Base-by-base conservation (phyloP, 2,329 filamentous ascomycete genomes). In the Pleoardoris graminearum region DNA sequence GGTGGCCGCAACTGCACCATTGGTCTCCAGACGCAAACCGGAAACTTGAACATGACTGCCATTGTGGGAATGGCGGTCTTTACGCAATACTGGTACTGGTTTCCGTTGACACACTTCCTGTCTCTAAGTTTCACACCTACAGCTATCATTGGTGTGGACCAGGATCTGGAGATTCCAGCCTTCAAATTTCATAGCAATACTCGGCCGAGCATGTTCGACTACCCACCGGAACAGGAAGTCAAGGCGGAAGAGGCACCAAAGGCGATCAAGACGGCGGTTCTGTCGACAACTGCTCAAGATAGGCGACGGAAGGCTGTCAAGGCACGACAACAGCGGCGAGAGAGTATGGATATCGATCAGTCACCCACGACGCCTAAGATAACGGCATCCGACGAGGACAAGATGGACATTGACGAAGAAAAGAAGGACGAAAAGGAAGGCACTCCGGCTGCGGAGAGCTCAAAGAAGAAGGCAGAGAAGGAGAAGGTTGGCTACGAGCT, bases 21-120 rank as follows among this genome's bases (percentile, higher is more conserved):
- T 63, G 93, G 93, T 25, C 82, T 99, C 33, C 94, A 99, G 75
- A 99, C 94, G 1, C 94, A 96, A 76, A 97, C 93, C 0, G 95
- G 95, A 59, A 99, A 97, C 72, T 85, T 99, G 61, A 97, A 99
- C 80, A 97, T 99, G 92, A 86, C 92, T 16, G 95, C 91, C 56
- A 96, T 99, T 61, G 92, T 99, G 16, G 95, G 94, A 62, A 96
- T 96, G 86, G 93, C 91, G 23, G 89, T 99, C 48, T 99, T 99
- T 77, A 96, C 92, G 7, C 94, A 99, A 74, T 99, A 99, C 80
- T 99, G 94, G 94, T 99, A 99, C 80, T 99, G 94, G 94, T 99
- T 99, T 84, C 94, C 94, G 54, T 88, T 97, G 67, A 96, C 94
- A 25, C 94, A 99, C 76, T 99, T 99, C 85, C 75, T 99, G 52